Evolutionary conservation across 2,329 filamentous ascomycete genomes (phyloP), one percentile per base, ranked within the genome.

Genomic region (Pseudomassariella vexata): DNA sequence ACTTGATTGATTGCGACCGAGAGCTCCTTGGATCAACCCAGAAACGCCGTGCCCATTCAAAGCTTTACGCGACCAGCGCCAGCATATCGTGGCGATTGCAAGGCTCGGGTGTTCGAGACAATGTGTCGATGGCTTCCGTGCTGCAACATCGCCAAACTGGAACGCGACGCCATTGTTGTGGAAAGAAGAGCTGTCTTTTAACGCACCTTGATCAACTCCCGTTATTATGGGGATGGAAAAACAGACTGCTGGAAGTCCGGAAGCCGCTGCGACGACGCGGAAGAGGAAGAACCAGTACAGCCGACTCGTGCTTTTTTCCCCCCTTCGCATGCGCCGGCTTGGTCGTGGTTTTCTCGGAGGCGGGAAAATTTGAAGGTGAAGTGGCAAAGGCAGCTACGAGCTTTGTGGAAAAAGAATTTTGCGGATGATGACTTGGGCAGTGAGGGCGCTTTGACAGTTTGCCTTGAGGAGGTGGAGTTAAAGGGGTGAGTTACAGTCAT

Each of bases 191-290:
- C 24, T 24, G 14, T 12, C 19, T 22, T 24, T 25, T 17, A 30
- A 39, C 37, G 37, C 24, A 39, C 37, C 36, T 35, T 40, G 11
- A 26, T 34, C 31, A 35, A 36, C 32, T 28, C 40, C 37, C 34
- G 18, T 17, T 33, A 30, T 23, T 36, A 49, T 47, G 47, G 47
- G 46, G 46, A 47, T 50, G 47, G 47, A 50, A 48, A 48, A 50
- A 47, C 43, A 47, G 46, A 32, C 28, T 43, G 43, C 42, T 45
- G 44, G 31, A 28, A 31, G 19, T 36, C 34, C 34, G 34, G 34
- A 25, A 25, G 12, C 36, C 34, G 44, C 42, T 40, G 44, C 37
- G 40, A 43, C 43, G 24, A 32, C 38, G 36, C 47, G 44, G 46
- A 48, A 41, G 47, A 47, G 47, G 47, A 49, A 49, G 47, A 49